These are phyloP conservation scores for Selenicereus undatus DNA, from an alignment of 148 eudicot genomes.

Conservation along the genomic window DNA sequence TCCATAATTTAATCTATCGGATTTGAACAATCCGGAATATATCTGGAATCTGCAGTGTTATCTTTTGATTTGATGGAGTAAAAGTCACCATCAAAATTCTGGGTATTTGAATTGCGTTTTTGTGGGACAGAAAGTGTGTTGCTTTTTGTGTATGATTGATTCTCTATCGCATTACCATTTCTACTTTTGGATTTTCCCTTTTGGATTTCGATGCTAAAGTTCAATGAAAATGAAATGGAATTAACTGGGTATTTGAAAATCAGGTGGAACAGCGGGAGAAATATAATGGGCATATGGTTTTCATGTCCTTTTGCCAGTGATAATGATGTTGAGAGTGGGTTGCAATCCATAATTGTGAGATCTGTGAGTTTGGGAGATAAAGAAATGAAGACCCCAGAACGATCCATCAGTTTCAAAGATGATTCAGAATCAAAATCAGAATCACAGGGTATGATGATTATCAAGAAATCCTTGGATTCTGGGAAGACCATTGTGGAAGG, in stretches of 20 bases:
- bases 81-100: neutral
- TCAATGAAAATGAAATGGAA: neutral
- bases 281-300: slow-evolving; percentile 67
- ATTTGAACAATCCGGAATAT: neutral
- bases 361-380: slow-evolving; percentile 48
- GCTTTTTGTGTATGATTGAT: neutral
- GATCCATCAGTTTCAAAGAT: slow-evolving; percentile 53
- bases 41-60: no score
- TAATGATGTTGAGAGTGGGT: slow-evolving; percentile 49
- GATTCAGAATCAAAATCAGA: slow-evolving; percentile 30
- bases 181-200: neutral
- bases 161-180: neutral
- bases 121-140: neutral
- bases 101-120: neutral
- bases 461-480: slow-evolving; percentile 37
- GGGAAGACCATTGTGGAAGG: slow-evolving; percentile 49
- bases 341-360: slow-evolving; percentile 50
- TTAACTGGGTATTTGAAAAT: neutral
- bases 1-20: neutral
- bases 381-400: slow-evolving; percentile 37
- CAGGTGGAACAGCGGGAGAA: slow-evolving; percentile 1
- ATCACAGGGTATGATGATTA: slow-evolving; percentile 21
- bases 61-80: neutral
- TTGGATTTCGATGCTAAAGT: neutral
- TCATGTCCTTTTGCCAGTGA: slow-evolving; percentile 55